Evolutionary conservation across 2,329 filamentous ascomycete species (phyloP).

Genomic region (Xylariaceae sp.): DNA sequence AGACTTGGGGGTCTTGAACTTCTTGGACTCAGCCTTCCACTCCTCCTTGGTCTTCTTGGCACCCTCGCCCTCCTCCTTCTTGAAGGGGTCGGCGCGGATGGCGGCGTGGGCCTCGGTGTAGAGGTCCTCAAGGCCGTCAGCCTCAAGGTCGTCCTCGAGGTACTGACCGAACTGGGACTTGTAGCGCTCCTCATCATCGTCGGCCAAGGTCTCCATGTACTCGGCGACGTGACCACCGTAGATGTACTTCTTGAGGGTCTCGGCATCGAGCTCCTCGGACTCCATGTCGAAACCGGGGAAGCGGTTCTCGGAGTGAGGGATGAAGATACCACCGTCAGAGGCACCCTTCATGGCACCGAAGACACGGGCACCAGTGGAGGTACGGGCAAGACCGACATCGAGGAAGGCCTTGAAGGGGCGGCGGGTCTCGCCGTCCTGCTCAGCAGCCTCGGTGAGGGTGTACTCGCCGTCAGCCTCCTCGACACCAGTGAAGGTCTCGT

Average conservation of each 20-base stretch:
- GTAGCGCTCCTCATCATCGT: slow-evolving; percentile 99
- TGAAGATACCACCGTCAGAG: slow-evolving; percentile 92
- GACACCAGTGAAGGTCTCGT: slow-evolving; percentile 88
- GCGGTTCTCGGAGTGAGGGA: slow-evolving; percentile 98
- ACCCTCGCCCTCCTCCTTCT: slow-evolving; percentile 71
- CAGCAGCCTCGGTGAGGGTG: slow-evolving; percentile 88
- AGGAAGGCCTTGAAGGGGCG: slow-evolving; percentile 99
- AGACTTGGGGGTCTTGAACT: slow-evolving; percentile 75
- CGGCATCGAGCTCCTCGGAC: slow-evolving; percentile 94
- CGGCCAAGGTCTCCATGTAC: slow-evolving; percentile 99
- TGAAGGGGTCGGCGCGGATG: slow-evolving; percentile 97
- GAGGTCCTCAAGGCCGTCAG: slow-evolving; percentile 93
- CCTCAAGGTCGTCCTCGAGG: slow-evolving; percentile 94
- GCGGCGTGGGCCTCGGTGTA: slow-evolving; percentile 92
- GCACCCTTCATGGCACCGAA: slow-evolving; percentile 99
- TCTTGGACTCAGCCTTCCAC: slow-evolving; percentile 93
- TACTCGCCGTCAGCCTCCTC: slow-evolving; percentile 97
- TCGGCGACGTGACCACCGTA: slow-evolving; percentile 96
- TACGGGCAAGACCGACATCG: slow-evolving; percentile 94
- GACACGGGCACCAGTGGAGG: slow-evolving; percentile 96
- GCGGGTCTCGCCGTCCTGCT: slow-evolving; percentile 86
- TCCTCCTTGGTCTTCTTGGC: slow-evolving; percentile 96
- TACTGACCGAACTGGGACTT: slow-evolving; percentile 97
- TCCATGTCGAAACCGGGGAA: slow-evolving; percentile 99
- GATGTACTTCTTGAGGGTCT: slow-evolving; percentile 99